Percentiles rank a stretch among this genome's conserved stretches.
Evolutionary conservation across 148 eudicot species (phyloP).

Genomic region (Arbutus unedo): DNA sequence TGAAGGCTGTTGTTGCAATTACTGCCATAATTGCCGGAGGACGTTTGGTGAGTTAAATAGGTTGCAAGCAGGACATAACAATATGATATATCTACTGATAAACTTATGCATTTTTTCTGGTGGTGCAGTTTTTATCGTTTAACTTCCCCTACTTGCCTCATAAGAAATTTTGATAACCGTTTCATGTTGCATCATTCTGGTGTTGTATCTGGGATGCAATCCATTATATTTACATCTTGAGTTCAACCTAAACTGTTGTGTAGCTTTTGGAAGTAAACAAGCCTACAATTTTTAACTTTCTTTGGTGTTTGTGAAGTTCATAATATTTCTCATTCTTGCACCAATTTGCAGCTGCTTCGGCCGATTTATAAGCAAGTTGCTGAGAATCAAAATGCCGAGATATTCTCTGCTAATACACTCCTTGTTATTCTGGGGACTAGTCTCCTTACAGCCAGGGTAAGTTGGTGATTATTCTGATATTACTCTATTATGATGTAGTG

Average conservation of each 20-base stretch:
- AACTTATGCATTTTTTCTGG: constrained; percentile 2
- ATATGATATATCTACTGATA: neutral
- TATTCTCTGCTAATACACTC: constrained; percentile 95
- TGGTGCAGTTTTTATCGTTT: neutral
- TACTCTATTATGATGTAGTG: neutral
- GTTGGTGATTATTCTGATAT: constrained; percentile 13
- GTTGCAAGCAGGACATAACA: neutral
- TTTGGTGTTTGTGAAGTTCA: constrained; percentile 5
- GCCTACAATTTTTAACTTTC: neutral
- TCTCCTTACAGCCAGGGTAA: constrained; percentile 95
- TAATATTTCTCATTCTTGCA: constrained; percentile 16
- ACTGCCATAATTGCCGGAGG: constrained; percentile 97
- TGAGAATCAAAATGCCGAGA: constrained; percentile 95
- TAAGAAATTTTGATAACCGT: neutral
- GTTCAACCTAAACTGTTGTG: neutral
- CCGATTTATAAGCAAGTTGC: constrained; percentile 97
- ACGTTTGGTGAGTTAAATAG: constrained; percentile 67
- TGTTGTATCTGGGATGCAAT: neutral
- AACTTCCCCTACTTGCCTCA: neutral
- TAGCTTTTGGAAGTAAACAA: neutral
- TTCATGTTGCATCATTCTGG: neutral
- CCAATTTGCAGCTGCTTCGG: constrained; percentile 76
- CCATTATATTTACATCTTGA: neutral
- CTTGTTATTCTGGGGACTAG: constrained; percentile 96
- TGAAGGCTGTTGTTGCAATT: constrained; percentile 96